Conservation (phyloP, 352 stramenopile genomes). For the Pythium aphanidermatum region DNA sequence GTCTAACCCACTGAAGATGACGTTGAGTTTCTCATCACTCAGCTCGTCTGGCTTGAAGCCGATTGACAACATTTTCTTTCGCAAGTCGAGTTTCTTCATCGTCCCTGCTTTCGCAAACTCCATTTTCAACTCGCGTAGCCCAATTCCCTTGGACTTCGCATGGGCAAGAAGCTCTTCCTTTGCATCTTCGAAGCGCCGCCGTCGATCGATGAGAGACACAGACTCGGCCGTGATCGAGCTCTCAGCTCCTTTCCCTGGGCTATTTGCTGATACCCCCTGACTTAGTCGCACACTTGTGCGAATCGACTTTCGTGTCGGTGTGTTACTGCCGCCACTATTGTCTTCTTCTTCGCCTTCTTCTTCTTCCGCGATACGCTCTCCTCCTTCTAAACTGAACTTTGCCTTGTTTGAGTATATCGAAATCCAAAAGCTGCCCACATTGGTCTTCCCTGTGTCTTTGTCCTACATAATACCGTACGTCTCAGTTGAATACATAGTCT, state of each 20-base stretch:
- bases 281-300: too few relatives aligned
- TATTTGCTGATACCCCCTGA: conserved; percentile 11
- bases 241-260: conserved; percentile 28
- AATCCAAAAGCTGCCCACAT: conserved; percentile 77
- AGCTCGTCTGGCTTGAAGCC: conserved; percentile 65
- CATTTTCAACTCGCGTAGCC: conserved; percentile 51
- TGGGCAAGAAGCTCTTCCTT: conserved; percentile 66
- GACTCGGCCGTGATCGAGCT: conserved; percentile 26
- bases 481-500: background rate
- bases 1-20: conserved; percentile 53
- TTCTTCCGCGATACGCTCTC: conserved; percentile 73
- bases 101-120: conserved; percentile 54
- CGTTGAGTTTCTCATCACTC: conserved; percentile 64
- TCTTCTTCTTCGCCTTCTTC: conserved; percentile 56
- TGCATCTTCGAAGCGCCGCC: conserved; percentile 58
- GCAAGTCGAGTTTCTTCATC: conserved; percentile 49
- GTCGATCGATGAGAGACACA: conserved; percentile 31
- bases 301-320: too few relatives aligned
- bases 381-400: conserved; percentile 62
- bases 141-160: conserved; percentile 59
- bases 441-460: conserved; percentile 68
- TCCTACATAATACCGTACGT: conserved; percentile 34
- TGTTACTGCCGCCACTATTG: background rate
- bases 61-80: conserved; percentile 50
- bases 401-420: conserved; percentile 73